Conservation (phyloP, 2,329 filamentous ascomycete species). For the Venturia oleaginea region DNA sequence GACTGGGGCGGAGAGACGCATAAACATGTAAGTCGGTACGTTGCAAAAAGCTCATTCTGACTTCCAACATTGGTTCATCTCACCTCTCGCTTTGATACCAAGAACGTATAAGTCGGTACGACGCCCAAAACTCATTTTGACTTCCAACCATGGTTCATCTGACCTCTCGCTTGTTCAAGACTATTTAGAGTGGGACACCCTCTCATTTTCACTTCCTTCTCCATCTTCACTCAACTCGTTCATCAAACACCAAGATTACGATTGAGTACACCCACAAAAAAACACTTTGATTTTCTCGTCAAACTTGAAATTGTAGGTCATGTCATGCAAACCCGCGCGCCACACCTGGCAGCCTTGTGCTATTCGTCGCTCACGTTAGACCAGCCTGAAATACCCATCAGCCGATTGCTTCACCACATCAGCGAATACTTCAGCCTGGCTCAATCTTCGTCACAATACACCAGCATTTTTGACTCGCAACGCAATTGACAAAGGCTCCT, state of each 20-base stretch:
- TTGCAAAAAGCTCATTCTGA: no score
- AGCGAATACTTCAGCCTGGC: background rate
- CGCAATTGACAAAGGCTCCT: background rate
- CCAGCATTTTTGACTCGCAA: background rate
- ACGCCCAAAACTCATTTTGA: no score
- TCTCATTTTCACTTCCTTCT: no score
- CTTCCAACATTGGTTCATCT: no score
- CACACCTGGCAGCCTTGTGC: conserved; percentile 3
- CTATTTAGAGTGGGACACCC: no score
- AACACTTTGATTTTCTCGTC: background rate
- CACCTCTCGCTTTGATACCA: no score
- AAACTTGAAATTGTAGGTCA: background rate
- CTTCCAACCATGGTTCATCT: no score
- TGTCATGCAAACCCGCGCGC: background rate
- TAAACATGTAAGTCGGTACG: no score
- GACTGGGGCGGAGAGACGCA: no score
- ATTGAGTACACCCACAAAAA: background rate
- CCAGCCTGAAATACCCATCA: background rate
- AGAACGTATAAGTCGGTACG: no score
- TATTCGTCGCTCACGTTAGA: background rate
- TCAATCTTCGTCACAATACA: background rate
- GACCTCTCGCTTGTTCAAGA: no score
- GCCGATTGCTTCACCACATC: no score
- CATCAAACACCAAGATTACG: background rate
- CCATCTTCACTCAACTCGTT: background rate